These are phyloP conservation scores for Schizosaccharomyces lindneri DNA, from an alignment of 805 yeast species.

Conservation along the genomic window DNA sequence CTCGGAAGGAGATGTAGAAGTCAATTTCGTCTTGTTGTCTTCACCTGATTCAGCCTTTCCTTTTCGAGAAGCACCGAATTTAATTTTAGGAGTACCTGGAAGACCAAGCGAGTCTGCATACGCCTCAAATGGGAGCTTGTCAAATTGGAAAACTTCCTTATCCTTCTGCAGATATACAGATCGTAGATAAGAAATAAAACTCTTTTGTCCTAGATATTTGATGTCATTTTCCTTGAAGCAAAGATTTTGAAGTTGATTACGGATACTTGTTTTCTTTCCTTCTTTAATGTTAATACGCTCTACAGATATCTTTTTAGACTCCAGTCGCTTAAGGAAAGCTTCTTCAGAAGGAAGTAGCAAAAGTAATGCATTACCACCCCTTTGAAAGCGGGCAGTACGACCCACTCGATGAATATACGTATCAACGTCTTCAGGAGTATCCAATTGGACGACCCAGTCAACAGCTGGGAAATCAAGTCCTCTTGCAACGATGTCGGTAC, in stretches of 20 bases:
- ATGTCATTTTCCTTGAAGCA: constrained; percentile 80
- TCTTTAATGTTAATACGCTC: constrained; percentile 51
- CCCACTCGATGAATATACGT: constrained; percentile 85
- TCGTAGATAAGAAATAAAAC: constrained; percentile 73
- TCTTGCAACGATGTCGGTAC: constrained; percentile 79
- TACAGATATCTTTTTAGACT: constrained; percentile 39
- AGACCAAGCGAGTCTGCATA: constrained; percentile 75
- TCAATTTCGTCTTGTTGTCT: background rate
- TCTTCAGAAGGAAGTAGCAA: constrained; percentile 71
- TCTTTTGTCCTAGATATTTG: constrained; percentile 85
- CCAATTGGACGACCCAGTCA: constrained; percentile 85
- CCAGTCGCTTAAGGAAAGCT: constrained; percentile 42
- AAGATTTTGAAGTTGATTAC: constrained; percentile 63
- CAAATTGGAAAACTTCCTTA: constrained; percentile 59
- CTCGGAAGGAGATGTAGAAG: background rate
- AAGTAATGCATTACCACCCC: constrained; percentile 56
- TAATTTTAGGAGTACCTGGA: constrained; percentile 89
- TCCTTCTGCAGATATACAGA: constrained; percentile 72
- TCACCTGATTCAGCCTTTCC: background rate
- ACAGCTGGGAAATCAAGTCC: constrained; percentile 83
- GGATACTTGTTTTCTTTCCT: constrained; percentile 44
- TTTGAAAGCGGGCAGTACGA: constrained; percentile 68
- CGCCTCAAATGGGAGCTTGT: constrained; percentile 52
- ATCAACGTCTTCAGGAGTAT: constrained; percentile 73
- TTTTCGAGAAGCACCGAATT: constrained; percentile 21